Base-by-base conservation (phyloP, 257 asterid species). In the Solanum stenotomum region DNA sequence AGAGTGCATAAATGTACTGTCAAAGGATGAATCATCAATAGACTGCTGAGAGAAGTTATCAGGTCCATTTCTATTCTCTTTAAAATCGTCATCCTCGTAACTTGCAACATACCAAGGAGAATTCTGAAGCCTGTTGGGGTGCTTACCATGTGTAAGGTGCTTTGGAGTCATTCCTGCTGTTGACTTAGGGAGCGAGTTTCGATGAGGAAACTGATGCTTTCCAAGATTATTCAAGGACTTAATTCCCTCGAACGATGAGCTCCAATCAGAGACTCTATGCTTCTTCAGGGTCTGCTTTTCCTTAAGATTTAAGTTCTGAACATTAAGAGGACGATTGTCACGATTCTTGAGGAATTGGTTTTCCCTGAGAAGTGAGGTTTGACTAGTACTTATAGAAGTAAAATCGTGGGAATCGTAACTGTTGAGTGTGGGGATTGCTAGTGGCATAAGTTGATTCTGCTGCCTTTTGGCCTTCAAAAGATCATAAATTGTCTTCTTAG, bases 401-500 rank as follows among this genome's bases (percentile, higher is more conserved):
- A 82, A 82, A 10, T 81, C 68, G 15, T n/a, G 67, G 68, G 38
- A 44, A 29, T 82, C 86, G 2, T 18, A 65, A 49, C 12, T 18
- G 8, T 49, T 49, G 85, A 81, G 68, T 81, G 68, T 27, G 29
- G 85, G 68, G 16, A 81, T 46, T 81, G 29, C 68, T 29, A 46
- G 68, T 33, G 86, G 63, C 23, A 68, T 38, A 23, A 40, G 59
- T 72, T 65, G 79, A 63, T 40, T 52, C 15, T 68, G 37, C 40
- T 63, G 87, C 49, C 56, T 86, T 56, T 40, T 85, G 37, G 67
- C 90, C 89, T 92, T 89, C 85, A 90, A 82, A 87, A 92, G 82
- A 11, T 85, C 65, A 81, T 90, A 85, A 10, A 92, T 74, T 0
- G 93, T 92, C 70, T 79, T 87, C 22, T 83, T 52, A n/a, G 92